phyloP scores from a whole-genome alignment of 2,329 filamentous ascomycete genomes.

The Trichoderma sp. region DNA sequence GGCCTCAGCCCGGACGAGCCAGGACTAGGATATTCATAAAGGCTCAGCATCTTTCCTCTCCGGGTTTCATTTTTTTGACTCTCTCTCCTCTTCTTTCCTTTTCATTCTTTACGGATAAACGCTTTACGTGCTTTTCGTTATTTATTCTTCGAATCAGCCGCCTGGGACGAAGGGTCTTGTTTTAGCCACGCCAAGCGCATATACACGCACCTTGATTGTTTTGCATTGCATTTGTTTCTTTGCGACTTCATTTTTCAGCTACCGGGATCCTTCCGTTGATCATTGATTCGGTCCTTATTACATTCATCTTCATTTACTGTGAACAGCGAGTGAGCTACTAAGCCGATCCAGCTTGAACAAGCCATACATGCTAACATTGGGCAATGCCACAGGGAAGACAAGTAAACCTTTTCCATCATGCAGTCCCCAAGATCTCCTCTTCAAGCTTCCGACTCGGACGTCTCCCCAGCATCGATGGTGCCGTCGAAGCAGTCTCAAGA shows the following conservation, averaged over 20 bases:
- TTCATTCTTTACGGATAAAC: not conserved
- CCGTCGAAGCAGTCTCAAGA: constrained; percentile 31
- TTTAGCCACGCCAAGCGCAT: not conserved
- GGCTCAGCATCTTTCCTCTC: constrained; percentile 26
- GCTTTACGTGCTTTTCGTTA: constrained; percentile 1
- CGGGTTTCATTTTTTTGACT: constrained; percentile 11
- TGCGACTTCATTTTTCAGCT: not conserved
- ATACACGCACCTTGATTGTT: constrained; percentile 2
- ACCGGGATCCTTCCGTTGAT: not conserved
- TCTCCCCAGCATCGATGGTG: constrained; percentile 47
- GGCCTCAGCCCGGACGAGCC: not conserved
- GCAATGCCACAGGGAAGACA: not conserved
- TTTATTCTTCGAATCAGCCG: not conserved
- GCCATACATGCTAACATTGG: not conserved
- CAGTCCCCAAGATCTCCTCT: constrained; percentile 33
- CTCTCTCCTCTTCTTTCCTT: not conserved
- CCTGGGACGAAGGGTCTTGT: not conserved
- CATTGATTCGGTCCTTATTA: not conserved
- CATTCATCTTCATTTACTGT: not conserved
- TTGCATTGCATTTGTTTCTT: not conserved
- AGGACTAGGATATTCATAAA: constrained; percentile 14
- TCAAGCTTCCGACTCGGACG: constrained; percentile 47
- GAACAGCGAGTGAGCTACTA: not conserved
- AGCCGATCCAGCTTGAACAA: not conserved
- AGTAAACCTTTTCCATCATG: constrained; percentile 26